Evolutionary conservation across 2,329 filamentous ascomycete genomes (phyloP), one percentile per base, ranked within the genome.

Genomic region (Drechslerella stenobrocha): DNA sequence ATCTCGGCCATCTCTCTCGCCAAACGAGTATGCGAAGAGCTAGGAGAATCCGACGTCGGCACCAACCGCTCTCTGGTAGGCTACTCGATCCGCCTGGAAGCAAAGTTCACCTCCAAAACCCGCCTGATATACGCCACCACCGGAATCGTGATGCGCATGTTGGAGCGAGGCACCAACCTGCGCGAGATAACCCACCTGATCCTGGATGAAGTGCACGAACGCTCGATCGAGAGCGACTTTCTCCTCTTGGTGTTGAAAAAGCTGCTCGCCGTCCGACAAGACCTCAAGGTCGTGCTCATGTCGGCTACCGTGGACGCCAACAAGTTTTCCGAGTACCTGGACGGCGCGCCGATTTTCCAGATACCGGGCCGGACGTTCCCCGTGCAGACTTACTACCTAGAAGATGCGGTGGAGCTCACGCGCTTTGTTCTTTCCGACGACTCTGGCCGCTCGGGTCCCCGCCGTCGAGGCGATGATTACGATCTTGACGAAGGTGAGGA

Each of bases 1-100:
- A 98, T 98, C 69, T 98, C 93, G 13, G 93, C 93, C 7, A 92
- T 98, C 37, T 97, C 93, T 11, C 80, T 98, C 47, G 93, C 93
- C 37, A 86, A 89, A 57, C 87, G 93, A 74, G 93, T 98, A 15
- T 96, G 91, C 74, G 90, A 96, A 76, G 93, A 98, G 75, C 81
- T 98, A 22, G 93, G 93, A 5, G 93, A 98, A 76, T 84, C 82
- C 61, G 92, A 96, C 70, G 77, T 97, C 40, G 93, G 93, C 35
- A 95, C 90, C 0, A 78, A 80, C 40, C 82, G 88, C 53, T 97
- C 93, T 2, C 80, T 98, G 1, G 87, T 98, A 20, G 93, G 93
- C 44, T 98, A 95, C 79, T 90, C 93, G 1, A 96, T 98, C 72
- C 85, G 93, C 15, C 79, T 98, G 18, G 93, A 98, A 76, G 88